A percentile compares a stretch with the other conserved stretches of the same genome.
Evolutionary conservation across 2,329 filamentous ascomycete species (phyloP).

Genomic region (Ophiostoma pallidulum): DNA sequence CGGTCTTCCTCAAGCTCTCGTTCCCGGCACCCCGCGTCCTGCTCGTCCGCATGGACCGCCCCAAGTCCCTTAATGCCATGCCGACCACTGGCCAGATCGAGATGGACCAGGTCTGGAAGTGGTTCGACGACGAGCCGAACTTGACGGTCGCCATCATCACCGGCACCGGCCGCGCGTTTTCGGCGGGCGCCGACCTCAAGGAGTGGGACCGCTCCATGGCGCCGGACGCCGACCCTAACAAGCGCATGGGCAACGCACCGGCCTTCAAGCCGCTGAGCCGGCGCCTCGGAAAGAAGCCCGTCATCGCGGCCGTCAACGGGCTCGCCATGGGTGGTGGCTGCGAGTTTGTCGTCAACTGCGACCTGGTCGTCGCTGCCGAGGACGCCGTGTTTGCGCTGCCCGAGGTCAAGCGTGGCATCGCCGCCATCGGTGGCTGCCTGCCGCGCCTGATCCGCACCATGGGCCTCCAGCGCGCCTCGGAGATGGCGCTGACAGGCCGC

Average conservation of each 20-base stretch:
- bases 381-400: constrained; percentile 49
- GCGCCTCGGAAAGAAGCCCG: constrained; percentile 48
- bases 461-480: constrained; percentile 60
- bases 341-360: constrained; percentile 52
- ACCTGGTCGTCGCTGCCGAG: constrained; percentile 47
- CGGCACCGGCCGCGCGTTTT: constrained; percentile 44
- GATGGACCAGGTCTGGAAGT: constrained; percentile 38
- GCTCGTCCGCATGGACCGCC: constrained; percentile 44
- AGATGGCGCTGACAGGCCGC: constrained; percentile 61
- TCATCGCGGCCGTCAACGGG: constrained; percentile 56
- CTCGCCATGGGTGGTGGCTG: constrained; percentile 51
- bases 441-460: constrained; percentile 56
- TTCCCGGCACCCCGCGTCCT: constrained; percentile 39
- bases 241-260: constrained; percentile 20
- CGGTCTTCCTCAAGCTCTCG: constrained; percentile 26
- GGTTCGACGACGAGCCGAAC: constrained; percentile 42
- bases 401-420: constrained; percentile 61
- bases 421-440: constrained; percentile 60
- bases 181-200: constrained; percentile 45
- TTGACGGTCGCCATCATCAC: constrained; percentile 41
- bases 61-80: constrained; percentile 37
- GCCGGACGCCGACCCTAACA: constrained; percentile 18
- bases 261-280: constrained; percentile 32
- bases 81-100: constrained; percentile 36
- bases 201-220: constrained; percentile 30